Conservation (phyloP, 192 early-diverging fungal genomes). For the Coemansia sp. region DNA sequence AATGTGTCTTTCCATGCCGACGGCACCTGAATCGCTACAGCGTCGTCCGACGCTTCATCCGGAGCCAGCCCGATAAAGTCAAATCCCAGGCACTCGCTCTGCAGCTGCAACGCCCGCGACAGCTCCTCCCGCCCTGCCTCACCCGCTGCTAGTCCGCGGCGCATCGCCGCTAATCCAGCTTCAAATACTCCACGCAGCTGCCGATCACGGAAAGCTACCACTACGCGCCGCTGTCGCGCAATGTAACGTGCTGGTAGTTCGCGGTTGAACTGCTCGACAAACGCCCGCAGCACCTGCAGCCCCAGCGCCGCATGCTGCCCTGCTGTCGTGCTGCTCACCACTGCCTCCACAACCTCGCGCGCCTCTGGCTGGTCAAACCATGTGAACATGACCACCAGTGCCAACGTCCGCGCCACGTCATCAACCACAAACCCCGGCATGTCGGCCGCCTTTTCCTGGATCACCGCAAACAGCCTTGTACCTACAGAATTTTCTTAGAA, state of each 20-base stretch:
- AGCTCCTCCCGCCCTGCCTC: constrained; percentile 34
- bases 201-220: constrained; percentile 60
- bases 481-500: constrained; percentile 20
- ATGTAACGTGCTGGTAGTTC: constrained; percentile 61
- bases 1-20: constrained; percentile 74
- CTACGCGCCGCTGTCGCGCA: constrained; percentile 66
- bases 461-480: constrained; percentile 26
- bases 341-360: constrained; percentile 31
- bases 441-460: constrained; percentile 27
- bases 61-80: constrained; percentile 79
- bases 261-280: constrained; percentile 77
- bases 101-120: constrained; percentile 60
- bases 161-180: constrained; percentile 38
- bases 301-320: constrained; percentile 60
- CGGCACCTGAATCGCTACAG: constrained; percentile 70
- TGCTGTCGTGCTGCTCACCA: constrained; percentile 26
- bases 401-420: constrained; percentile 49
- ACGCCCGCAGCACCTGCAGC: constrained; percentile 62
- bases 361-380: constrained; percentile 52
- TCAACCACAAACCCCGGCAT: constrained; percentile 49
- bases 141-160: constrained; percentile 17
- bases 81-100: constrained; percentile 71
- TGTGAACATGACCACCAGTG: constrained; percentile 55
- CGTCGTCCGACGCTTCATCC: constrained; percentile 78
- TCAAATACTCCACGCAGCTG: constrained; percentile 63